Percentiles rank a stretch among this genome's conserved stretches.
These are phyloP conservation scores for Ottelia alismoides DNA, from an alignment of 106 monocot genomes.

Conservation along the genomic window DNA sequence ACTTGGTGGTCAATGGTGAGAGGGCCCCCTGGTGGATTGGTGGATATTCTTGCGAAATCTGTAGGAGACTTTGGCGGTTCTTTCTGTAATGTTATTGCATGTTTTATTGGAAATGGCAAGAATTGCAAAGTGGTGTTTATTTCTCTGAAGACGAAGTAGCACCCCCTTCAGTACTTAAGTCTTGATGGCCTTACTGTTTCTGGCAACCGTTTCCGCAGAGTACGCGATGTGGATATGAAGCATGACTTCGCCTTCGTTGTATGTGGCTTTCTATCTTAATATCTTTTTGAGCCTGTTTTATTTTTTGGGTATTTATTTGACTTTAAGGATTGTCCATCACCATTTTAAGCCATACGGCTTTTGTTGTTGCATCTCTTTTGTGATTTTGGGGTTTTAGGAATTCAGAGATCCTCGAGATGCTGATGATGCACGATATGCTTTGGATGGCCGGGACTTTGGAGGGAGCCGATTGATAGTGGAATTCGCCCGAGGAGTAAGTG, in stretches of 20 bases:
- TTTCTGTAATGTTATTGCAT: constrained; percentile 83
- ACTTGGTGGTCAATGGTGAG: constrained; percentile 84
- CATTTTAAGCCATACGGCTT: constrained; percentile 9
- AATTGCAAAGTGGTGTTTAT: constrained; percentile 59
- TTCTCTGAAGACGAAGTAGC: constrained; percentile 63
- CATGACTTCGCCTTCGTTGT: constrained; percentile 96
- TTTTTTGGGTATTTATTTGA: neutral
- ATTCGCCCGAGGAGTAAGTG: constrained; percentile 73
- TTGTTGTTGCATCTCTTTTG: too few relatives aligned
- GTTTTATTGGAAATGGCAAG: constrained; percentile 79
- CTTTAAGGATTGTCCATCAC: neutral
- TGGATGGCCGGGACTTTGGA: constrained; percentile 84
- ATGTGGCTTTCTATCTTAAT: constrained; percentile 19
- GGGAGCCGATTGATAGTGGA: constrained; percentile 80
- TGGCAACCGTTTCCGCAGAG: constrained; percentile 96
- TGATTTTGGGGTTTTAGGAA: constrained; percentile 33
- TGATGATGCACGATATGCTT: constrained; percentile 76
- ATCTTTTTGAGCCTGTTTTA: neutral
- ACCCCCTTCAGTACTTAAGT: constrained; percentile 50
- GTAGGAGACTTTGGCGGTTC: constrained; percentile 82
- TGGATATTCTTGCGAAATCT: constrained; percentile 62
- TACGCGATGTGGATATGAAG: constrained; percentile 99
- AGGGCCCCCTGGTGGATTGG: constrained; percentile 97
- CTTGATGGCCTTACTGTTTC: constrained; percentile 93
- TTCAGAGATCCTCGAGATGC: constrained; percentile 90